Percentiles rank a stretch among this genome's conserved stretches.
These are phyloP conservation scores for Trametes villosa DNA, from an alignment of 768 basidiomycete species.

Conservation along the genomic window DNA sequence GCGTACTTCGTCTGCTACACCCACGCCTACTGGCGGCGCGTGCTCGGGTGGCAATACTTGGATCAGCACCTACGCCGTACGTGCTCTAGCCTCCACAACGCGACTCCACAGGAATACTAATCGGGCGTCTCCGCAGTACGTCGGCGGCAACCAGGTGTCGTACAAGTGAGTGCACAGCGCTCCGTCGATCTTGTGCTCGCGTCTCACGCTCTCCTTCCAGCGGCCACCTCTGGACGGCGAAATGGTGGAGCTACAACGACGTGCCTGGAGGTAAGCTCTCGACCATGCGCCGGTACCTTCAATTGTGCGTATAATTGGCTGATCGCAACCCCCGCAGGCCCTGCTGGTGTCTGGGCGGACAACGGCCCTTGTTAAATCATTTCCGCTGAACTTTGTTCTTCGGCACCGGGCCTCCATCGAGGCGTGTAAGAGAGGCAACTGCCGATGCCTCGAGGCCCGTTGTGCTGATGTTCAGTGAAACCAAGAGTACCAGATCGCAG, in stretches of 20 bases:
- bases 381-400: background rate
- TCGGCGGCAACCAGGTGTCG: slow-evolving; percentile 30
- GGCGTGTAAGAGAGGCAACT: background rate
- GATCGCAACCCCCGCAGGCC: slow-evolving; percentile 14
- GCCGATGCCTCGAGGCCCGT: background rate
- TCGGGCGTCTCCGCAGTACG: slow-evolving; percentile 22
- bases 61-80: slow-evolving; percentile 29
- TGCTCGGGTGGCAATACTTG: slow-evolving; percentile 27
- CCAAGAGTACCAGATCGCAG: slow-evolving; percentile 1
- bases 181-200: background rate
- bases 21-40: slow-evolving; percentile 22
- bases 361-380: slow-evolving; percentile 30
- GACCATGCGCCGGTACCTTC: background rate
- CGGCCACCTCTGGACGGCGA: slow-evolving; percentile 35
- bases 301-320: background rate
- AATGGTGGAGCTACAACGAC: slow-evolving; percentile 36
- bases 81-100: background rate
- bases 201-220: slow-evolving; percentile 16
- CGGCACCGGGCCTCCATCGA: background rate
- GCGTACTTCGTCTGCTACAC: background rate
- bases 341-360: slow-evolving; percentile 32
- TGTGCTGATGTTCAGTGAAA: background rate
- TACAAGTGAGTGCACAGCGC: slow-evolving; percentile 1
- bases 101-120: background rate
- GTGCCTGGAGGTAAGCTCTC: slow-evolving; percentile 30